Percentiles rank a stretch among this genome's conserved stretches.
phyloP scores from a whole-genome alignment of 192 early-diverging fungal genomes.

The Anaeromyces robustus region DNA sequence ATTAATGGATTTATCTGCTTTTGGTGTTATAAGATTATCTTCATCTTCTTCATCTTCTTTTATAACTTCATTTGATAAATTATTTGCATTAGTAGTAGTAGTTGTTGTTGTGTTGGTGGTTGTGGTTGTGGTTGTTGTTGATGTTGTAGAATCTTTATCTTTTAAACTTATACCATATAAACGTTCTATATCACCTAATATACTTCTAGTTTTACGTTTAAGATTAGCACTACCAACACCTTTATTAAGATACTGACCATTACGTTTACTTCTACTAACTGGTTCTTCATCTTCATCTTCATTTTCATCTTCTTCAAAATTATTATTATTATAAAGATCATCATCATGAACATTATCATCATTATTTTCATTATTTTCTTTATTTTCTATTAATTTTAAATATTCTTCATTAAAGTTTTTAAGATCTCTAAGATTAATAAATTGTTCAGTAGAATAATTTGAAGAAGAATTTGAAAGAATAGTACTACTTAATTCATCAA shows the following conservation, averaged over 20 bases:
- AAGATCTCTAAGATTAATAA: background rate
- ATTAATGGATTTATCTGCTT: background rate
- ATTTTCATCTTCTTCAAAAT: conserved; percentile 1
- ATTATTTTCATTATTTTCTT: no score
- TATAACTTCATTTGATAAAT: no score
- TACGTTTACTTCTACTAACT: background rate
- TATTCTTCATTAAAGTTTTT: background rate
- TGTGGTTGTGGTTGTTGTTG: no score
- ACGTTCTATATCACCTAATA: background rate
- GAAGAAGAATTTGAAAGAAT: background rate
- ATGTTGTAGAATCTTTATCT: background rate
- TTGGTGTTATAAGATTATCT: background rate
- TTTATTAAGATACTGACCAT: background rate
- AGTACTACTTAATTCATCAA: background rate
- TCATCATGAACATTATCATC: no score
- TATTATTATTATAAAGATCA: no score
- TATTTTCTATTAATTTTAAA: background rate
- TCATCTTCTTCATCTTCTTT: no score
- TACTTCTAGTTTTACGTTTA: background rate
- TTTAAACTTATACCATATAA: background rate
- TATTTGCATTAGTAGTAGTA: no score
- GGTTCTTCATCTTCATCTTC: conserved; percentile 4
- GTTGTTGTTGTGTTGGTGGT: no score
- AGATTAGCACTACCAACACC: background rate
- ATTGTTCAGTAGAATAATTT: background rate